Evolutionary conservation across 768 basidiomycete genomes (phyloP), one percentile per base, ranked within the genome.

Genomic region (Amanita fuliginea): DNA sequence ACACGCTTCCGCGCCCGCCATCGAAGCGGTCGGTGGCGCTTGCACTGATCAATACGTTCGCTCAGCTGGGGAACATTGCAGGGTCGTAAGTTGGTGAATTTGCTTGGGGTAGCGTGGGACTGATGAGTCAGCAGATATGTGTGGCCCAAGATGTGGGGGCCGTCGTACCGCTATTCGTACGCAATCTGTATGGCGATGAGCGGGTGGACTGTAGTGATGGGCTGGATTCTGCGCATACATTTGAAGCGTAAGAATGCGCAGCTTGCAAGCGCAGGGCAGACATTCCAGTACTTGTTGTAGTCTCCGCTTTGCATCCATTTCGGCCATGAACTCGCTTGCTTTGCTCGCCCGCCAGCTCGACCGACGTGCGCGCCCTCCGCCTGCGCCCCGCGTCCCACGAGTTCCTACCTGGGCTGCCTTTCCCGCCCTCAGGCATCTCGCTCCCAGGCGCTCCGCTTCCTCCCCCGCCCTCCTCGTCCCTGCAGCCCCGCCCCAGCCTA

Each of bases 331-430:
- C 70, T 85, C 85, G 57, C 78, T 91, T 59, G 73, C 76, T 14
- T 82, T 86, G 67, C 73, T 91, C 53, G 86, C 88, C 56, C 82
- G 83, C 61, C 83, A 87, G 64, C 80, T 88, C 72, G 86, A 91
- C 69, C 80, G 77, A 53, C 68, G 86, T 56, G 80, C 1, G 76
- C 80, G 37, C 65, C 68, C 66, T 40, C 68, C 22, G 62, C 62
- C 64, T 18, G 63, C 65, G 54, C 39, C 60, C 57, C 62, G 63
- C n/a, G 58, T 74, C 19, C 74, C 68, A 48, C 74, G 81, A 48
- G 71, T 75, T 33, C 68, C 63, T 51, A 74, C 80, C 6, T 80
- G 80, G 77, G 77, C 78, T 28, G 69, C 77, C 40, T 73, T 74
- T 13, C 67, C 75, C 56, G 70, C 76, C 51, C 67, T 75, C 54